Conservation (phyloP, 1,139 yeast species). For the Yamadazyma trypodendri region DNA sequence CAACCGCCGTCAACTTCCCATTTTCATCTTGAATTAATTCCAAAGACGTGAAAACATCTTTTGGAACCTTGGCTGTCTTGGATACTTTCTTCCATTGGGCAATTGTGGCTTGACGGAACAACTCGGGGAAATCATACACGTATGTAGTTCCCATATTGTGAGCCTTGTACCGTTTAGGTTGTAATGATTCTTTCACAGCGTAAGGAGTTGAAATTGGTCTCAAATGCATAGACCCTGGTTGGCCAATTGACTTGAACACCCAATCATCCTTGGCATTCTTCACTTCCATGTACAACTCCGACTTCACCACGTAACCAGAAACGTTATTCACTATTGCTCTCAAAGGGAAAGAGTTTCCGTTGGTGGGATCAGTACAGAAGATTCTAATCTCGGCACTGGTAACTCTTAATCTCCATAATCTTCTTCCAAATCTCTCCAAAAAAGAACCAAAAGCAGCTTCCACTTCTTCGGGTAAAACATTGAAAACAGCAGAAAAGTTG, state of each 20-base stretch:
- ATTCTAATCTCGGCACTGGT: constrained; percentile 97
- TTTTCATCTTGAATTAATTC: constrained; percentile 84
- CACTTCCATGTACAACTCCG: constrained; percentile 91
- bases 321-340: constrained; percentile 96
- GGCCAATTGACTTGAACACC: constrained; percentile 93
- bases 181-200: constrained; percentile 96
- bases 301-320: constrained; percentile 94
- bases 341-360: constrained; percentile 90
- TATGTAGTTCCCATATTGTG: constrained; percentile 98
- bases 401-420: constrained; percentile 94
- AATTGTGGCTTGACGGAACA: constrained; percentile 89
- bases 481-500: constrained; percentile 93
- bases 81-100: constrained; percentile 78
- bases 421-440: constrained; percentile 95
- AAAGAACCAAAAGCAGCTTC: constrained; percentile 97
- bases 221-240: constrained; percentile 95
- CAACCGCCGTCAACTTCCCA: constrained; percentile 80
- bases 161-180: constrained; percentile 97
- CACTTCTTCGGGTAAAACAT: constrained; percentile 90
- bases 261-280: constrained; percentile 91
- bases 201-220: constrained; percentile 95
- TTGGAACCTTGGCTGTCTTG: constrained; percentile 59
- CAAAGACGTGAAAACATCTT: constrained; percentile 71
- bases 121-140: constrained; percentile 97
- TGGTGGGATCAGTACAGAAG: constrained; percentile 84